Evolutionary conservation across 2,329 filamentous ascomycete species (phyloP).

Genomic region (Colletotrichum echinochloae): DNA sequence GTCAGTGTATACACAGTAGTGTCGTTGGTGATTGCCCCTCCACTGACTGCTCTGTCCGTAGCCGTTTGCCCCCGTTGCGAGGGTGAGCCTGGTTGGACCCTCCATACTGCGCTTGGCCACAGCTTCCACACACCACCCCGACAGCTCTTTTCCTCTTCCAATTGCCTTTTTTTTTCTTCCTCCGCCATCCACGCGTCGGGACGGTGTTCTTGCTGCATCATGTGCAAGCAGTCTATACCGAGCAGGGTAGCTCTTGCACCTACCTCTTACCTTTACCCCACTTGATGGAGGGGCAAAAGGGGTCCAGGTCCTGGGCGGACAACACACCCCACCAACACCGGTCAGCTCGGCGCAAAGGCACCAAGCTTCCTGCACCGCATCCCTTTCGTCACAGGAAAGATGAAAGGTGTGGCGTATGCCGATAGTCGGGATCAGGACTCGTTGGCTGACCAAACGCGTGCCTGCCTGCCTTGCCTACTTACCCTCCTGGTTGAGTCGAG

Average conservation of each 20-base stretch:
- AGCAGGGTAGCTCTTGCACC: slow-evolving; percentile 29
- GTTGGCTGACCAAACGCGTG: not conserved
- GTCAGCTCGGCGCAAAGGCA: slow-evolving; percentile 16
- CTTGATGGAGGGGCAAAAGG: slow-evolving; percentile 37
- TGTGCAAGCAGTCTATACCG: slow-evolving; percentile 27
- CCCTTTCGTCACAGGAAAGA: slow-evolving; percentile 16
- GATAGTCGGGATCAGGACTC: slow-evolving; percentile 7
- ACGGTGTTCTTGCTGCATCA: slow-evolving; percentile 24
- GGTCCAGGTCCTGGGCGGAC: slow-evolving; percentile 36
- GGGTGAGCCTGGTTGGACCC: slow-evolving; percentile 10
- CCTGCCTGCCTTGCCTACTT: not conserved
- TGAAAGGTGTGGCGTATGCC: slow-evolving; percentile 5
- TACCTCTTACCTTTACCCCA: slow-evolving; percentile 29
- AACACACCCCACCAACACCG: slow-evolving; percentile 5
- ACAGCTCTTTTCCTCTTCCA: not conserved
- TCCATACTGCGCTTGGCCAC: slow-evolving; percentile 24
- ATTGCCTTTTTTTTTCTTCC: not conserved
- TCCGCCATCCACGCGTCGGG: slow-evolving; percentile 19
- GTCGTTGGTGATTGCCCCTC: slow-evolving; percentile 10
- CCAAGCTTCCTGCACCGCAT: slow-evolving; percentile 24
- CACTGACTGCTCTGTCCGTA: slow-evolving; percentile 16
- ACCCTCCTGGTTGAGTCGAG: slow-evolving; percentile 25
- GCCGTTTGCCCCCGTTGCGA: slow-evolving; percentile 29
- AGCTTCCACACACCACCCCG: slow-evolving; percentile 13
- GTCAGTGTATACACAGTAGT: not conserved